phyloP scores from a whole-genome alignment of 2,329 filamentous ascomycete genomes.

The Trichophyton rubrum region DNA sequence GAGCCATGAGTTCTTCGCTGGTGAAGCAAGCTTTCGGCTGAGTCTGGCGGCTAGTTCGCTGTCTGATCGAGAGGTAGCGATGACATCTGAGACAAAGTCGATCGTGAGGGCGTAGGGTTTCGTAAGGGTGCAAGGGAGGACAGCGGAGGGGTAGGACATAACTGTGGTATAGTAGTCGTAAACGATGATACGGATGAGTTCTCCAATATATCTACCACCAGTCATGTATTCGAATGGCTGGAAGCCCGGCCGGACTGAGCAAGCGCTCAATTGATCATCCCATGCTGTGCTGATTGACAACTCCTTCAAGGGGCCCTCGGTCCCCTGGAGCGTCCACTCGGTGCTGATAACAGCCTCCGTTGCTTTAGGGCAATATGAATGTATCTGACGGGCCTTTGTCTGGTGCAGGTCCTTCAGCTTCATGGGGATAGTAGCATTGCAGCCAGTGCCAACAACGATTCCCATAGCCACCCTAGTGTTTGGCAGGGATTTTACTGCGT shows the following conservation, averaged over 20 bases:
- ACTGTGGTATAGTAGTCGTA: conserved; percentile 46
- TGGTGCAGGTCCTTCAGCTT: conserved; percentile 47
- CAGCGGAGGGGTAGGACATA: conserved; percentile 27
- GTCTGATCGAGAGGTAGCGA: conserved; percentile 41
- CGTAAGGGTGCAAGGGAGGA: conserved; percentile 42
- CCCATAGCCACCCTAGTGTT: conserved; percentile 59
- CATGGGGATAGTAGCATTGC: conserved; percentile 63
- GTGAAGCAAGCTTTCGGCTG: conserved; percentile 39
- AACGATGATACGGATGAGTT: conserved; percentile 56
- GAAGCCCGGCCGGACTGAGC: conserved; percentile 56
- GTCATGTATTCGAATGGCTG: conserved; percentile 74
- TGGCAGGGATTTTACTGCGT: conserved; percentile 46
- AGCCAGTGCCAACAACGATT: conserved; percentile 63
- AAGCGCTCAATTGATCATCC: conserved; percentile 52
- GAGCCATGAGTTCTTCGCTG: conserved; percentile 32
- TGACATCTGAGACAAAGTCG: conserved; percentile 56
- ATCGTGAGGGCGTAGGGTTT: conserved; percentile 51
- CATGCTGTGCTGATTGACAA: conserved; percentile 52
- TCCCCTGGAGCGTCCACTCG: conserved; percentile 65
- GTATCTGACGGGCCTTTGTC: conserved; percentile 43
- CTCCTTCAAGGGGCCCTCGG: conserved; percentile 49
- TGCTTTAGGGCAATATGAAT: conserved; percentile 35
- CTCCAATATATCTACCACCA: conserved; percentile 58
- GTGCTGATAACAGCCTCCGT: conserved; percentile 60
- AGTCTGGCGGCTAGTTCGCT: conserved; percentile 32